A percentile compares a stretch with the other conserved stretches of the same genome.
Conservation (phyloP, 2,329 filamentous ascomycete genomes). For the Fusarium verticillioides region DNA sequence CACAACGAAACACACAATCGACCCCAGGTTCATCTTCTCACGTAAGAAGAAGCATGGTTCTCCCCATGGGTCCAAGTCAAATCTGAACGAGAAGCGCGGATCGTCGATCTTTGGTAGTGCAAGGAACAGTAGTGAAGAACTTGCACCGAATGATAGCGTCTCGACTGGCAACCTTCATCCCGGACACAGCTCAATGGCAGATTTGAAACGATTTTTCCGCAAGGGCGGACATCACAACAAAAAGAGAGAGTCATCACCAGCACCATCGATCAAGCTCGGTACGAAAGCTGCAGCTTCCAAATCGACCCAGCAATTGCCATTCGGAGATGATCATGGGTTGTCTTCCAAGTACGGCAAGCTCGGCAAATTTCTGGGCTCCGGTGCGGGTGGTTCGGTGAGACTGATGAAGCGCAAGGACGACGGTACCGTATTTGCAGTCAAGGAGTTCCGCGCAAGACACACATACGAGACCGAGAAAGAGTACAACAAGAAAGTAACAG, state of each 20-base stretch:
- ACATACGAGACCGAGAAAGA: constrained; percentile 94
- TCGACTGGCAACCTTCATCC: constrained; percentile 40
- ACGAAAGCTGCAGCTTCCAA: constrained; percentile 60
- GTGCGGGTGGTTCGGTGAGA: constrained; percentile 92
- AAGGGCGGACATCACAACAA: constrained; percentile 76
- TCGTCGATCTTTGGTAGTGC: constrained; percentile 53
- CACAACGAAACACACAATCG: constrained; percentile 71
- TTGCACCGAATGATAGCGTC: constrained; percentile 43
- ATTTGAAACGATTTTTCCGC: constrained; percentile 96
- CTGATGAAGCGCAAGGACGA: constrained; percentile 95
- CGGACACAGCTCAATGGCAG: constrained; percentile 86
- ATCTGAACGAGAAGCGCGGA: constrained; percentile 65
- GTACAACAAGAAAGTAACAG: constrained; percentile 97
- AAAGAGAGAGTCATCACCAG: constrained; percentile 74
- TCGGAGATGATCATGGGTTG: constrained; percentile 92
- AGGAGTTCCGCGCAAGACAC: constrained; percentile 93
- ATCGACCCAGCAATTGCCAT: constrained; percentile 76
- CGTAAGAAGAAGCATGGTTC: constrained; percentile 75
- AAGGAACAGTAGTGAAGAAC: constrained; percentile 53
- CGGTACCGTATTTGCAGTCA: constrained; percentile 94
- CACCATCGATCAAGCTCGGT: constrained; percentile 60
- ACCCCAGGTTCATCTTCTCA: constrained; percentile 86
- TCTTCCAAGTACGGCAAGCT: constrained; percentile 95
- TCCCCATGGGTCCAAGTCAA: constrained; percentile 63
- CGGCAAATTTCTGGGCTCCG: constrained; percentile 91